Conservation (phyloP, 805 yeast genomes). For the Metschnikowia cerradonensis region DNA sequence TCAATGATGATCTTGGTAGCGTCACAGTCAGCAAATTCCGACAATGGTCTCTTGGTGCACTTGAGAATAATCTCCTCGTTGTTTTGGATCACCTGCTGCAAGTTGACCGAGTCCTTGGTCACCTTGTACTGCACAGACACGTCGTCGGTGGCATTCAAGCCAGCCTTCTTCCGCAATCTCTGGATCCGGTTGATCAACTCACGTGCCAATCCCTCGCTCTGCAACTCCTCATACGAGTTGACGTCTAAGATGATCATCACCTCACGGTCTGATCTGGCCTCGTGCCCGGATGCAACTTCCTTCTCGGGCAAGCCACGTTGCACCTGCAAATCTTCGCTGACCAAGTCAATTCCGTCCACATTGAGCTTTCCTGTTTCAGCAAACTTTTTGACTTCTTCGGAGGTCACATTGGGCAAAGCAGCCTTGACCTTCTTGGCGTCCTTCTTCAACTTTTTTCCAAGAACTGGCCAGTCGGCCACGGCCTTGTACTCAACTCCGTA, state of each 20-base stretch:
- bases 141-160: constrained; percentile 92
- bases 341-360: constrained; percentile 86
- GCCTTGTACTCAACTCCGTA: constrained; percentile 91
- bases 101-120: constrained; percentile 58
- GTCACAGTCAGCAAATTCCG: constrained; percentile 40
- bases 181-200: constrained; percentile 96
- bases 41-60: constrained; percentile 67
- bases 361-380: constrained; percentile 67
- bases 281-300: constrained; percentile 65
- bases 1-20: constrained; percentile 54
- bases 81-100: constrained; percentile 55
- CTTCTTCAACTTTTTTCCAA: constrained; percentile 94
- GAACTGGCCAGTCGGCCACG: constrained; percentile 98
- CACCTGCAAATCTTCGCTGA: constrained; percentile 84
- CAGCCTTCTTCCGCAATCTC: constrained; percentile 94
- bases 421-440: constrained; percentile 93
- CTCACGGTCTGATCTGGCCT: constrained; percentile 82
- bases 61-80: constrained; percentile 71
- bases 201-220: constrained; percentile 93
- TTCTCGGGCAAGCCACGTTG: constrained; percentile 81
- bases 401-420: constrained; percentile 77
- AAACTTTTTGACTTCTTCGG: constrained; percentile 77
- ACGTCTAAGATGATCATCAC: constrained; percentile 88
- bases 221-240: constrained; percentile 79
- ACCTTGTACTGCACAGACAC: constrained; percentile 79